Evolutionary conservation across 345 rosid genomes (phyloP), one percentile per base, ranked within the genome.

Genomic region (Salix suchowensis): DNA sequence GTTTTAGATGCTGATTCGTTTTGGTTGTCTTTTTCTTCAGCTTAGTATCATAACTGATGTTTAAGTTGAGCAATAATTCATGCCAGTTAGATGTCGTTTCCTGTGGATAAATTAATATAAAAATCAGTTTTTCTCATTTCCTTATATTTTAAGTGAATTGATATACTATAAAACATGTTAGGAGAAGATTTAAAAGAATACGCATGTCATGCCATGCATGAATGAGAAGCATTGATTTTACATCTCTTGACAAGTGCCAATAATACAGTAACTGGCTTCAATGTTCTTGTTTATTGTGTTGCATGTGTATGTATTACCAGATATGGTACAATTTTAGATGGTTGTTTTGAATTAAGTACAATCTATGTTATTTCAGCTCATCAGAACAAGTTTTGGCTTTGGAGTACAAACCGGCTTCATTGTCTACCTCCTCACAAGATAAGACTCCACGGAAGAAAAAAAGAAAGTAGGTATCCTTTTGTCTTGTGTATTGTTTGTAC

Each of bases 381-480:
- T 73, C 46, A 36, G 81, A 85, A 71, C 75, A 80, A 55, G 76
- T 73, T 76, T 75, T 81, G 62, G 70, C 77, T 39, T 65, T 73
- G 30, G 78, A 66, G 40, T 73, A 81, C 7, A 78, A 74, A 70
- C 73, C 74, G 64, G 74, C 71, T 37, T 75, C 78, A 36, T 36
- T 73, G 61, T 66, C 81, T 65, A 55, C 79, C 74, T 73, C 78
- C 28, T 75, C 83, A 1, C 79, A 74, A 70, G 71, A 78, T 60
- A 78, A 64, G 78, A 69, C 78, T 73, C 75, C 48, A 66, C 5
- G 64, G 80, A 82, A 74, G 81, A 83, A 78, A 65, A 74, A 79
- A 21, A 74, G 52, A 74, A 85, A 85, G 88, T 85, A 50, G 70
- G 85, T 78, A 64, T 71, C 55, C 68, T 58, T 40, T 14, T 37